Evolutionary conservation across 345 rosid genomes (phyloP).

Genomic region (Rhodomyrtus tomentosa): DNA sequence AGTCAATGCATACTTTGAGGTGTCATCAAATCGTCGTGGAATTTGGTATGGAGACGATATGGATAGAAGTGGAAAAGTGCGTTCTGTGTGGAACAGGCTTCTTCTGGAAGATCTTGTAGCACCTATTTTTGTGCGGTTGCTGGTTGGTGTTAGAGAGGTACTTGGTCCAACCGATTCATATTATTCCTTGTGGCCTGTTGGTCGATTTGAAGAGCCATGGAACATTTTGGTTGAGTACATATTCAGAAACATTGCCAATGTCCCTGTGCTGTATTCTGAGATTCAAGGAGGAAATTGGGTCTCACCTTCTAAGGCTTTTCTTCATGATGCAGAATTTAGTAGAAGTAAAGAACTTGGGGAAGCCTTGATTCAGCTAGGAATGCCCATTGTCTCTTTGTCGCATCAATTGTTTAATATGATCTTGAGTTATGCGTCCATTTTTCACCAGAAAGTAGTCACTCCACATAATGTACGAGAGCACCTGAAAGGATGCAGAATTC

Average conservation of each 20-base stretch:
- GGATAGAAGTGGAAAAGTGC: constrained; percentile 96
- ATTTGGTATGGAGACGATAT: constrained; percentile 98
- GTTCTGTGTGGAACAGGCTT: constrained; percentile 89
- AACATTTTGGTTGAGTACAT: constrained; percentile 68
- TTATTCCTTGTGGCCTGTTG: constrained; percentile 76
- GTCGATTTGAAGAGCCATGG: constrained; percentile 96
- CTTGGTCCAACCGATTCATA: constrained; percentile 50
- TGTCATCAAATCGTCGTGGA: constrained; percentile 93
- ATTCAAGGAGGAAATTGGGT: constrained; percentile 77
- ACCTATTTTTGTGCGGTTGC: constrained; percentile 47
- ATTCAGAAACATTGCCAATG: constrained; percentile 47
- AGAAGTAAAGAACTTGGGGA: constrained; percentile 68
- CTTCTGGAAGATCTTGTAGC: constrained; percentile 89
- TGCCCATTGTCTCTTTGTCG: constrained; percentile 79
- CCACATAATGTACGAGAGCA: constrained; percentile 64
- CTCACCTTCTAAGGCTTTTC: constrained; percentile 73
- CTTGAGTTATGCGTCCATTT: constrained; percentile 47
- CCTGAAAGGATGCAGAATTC: constrained; percentile 45
- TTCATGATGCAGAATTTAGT: constrained; percentile 63
- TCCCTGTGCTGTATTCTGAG: constrained; percentile 55
- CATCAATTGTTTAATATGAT: constrained; percentile 54
- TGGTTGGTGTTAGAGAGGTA: constrained; percentile 59
- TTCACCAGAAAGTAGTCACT: constrained; percentile 77
- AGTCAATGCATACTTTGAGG: constrained; percentile 92
- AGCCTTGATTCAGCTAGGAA: constrained; percentile 60